These are phyloP conservation scores for Cyclanthera cordifolia DNA, from an alignment of 306 rosid genomes.

Conservation along the genomic window DNA sequence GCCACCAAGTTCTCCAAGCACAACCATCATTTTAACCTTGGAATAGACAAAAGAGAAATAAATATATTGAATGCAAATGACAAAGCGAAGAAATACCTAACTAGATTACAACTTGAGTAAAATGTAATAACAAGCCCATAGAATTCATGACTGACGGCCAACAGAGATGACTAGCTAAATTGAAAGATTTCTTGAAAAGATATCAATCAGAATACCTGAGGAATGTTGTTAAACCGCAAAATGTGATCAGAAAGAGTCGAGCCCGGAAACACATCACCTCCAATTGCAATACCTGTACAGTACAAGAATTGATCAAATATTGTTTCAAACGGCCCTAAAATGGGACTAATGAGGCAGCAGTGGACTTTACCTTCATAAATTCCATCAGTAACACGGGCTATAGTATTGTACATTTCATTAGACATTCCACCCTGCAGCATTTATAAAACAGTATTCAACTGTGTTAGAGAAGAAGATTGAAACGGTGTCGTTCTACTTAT, in stretches of 20 bases:
- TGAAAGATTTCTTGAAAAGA: conserved; percentile 8
- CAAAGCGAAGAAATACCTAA: neutral
- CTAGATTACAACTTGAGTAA: neutral
- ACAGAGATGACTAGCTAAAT: neutral
- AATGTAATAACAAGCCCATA: neutral
- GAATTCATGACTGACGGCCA: neutral
- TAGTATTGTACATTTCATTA: conserved; percentile 72
- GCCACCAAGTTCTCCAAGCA: conserved; percentile 98
- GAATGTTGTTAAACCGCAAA: conserved; percentile 88
- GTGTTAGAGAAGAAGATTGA: too few species aligned
- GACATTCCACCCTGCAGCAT: conserved; percentile 93
- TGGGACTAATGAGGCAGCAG: neutral
- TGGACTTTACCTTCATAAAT: conserved; percentile 64
- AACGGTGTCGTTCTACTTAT: too few species aligned
- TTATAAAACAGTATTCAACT: conserved; percentile 13
- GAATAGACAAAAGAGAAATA: conserved; percentile 6
- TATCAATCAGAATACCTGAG: conserved; percentile 44
- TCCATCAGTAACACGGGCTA: conserved; percentile 92
- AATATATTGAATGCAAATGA: conserved; percentile 11
- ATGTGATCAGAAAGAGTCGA: conserved; percentile 96
- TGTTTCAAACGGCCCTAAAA: neutral
- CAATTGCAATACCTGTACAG: conserved; percentile 80
- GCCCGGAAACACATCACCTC: conserved; percentile 98
- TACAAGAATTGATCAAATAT: conserved; percentile 16
- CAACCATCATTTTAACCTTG: conserved; percentile 85